phyloP scores from a whole-genome alignment of 225 moss, liverwort and hornwort species.

The Bryoerythrophyllum caledonicum region DNA sequence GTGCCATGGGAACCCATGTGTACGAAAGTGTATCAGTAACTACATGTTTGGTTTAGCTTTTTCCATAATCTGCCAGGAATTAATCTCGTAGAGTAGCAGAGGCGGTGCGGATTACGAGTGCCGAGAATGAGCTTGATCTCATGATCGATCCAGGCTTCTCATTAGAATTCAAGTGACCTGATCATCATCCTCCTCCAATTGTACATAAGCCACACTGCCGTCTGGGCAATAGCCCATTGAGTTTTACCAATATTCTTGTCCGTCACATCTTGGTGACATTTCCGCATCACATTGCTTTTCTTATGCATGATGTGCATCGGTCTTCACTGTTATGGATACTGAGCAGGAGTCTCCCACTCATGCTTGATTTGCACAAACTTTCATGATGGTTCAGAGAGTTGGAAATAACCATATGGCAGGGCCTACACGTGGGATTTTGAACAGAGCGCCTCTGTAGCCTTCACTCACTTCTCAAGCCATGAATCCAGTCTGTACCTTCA shows the following conservation, averaged over 20 bases:
- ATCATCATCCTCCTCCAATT: slow-evolving; percentile 21
- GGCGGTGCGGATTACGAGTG: slow-evolving; percentile 26
- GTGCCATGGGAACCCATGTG: slow-evolving; percentile 26
- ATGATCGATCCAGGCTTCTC: slow-evolving; percentile 14
- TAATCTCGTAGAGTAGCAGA: slow-evolving; percentile 22
- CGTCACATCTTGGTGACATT: too few relatives aligned
- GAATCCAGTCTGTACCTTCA: not conserved
- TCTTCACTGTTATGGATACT: not conserved
- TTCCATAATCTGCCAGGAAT: not conserved
- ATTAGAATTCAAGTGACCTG: slow-evolving; percentile 1
- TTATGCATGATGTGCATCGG: not conserved
- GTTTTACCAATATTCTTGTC: not conserved
- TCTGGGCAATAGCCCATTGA: slow-evolving; percentile 30
- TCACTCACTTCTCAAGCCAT: not conserved
- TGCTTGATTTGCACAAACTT: not conserved
- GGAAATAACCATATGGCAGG: not conserved
- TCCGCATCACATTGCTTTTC: not conserved
- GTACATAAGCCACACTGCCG: slow-evolving; percentile 40
- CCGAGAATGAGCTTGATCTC: slow-evolving; percentile 15
- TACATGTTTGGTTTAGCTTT: not conserved
- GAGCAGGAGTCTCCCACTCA: not conserved
- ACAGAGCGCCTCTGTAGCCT: not conserved
- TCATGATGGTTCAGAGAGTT: not conserved
- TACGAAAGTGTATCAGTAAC: slow-evolving; percentile 47
- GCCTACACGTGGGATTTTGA: not conserved